Percentiles rank a stretch among this genome's conserved stretches.
phyloP scores from a whole-genome alignment of 169 alveolate species.

The Eimeria maxima region DNA sequence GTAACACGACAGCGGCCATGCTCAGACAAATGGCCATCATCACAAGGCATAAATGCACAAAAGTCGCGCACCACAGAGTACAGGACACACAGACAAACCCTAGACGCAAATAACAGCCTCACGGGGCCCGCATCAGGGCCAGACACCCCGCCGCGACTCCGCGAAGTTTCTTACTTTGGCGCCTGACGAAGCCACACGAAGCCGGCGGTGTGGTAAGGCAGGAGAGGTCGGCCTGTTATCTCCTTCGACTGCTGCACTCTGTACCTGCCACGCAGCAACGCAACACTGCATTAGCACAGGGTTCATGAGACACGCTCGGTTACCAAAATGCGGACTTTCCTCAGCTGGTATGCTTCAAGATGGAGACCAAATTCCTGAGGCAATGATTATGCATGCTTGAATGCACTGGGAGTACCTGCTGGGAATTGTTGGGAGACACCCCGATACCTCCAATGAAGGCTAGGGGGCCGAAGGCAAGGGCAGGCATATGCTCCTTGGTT shows the following conservation, averaged over 20 bases:
- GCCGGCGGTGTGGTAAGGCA: not conserved
- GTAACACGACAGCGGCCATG: not conserved
- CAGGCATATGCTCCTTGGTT: not conserved
- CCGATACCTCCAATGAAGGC: slow-evolving; percentile 43
- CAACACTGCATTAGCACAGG: not conserved
- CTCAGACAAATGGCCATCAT: not conserved
- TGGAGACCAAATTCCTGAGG: not conserved
- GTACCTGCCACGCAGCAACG: slow-evolving; percentile 22
- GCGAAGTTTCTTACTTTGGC: slow-evolving; percentile 42
- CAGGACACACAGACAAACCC: not conserved
- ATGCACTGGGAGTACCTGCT: not conserved
- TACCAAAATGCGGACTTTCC: not conserved
- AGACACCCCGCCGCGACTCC: not conserved
- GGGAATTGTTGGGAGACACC: not conserved
- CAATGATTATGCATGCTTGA: not conserved
- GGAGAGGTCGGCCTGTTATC: not conserved
- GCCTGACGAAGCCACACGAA: slow-evolving; percentile 31
- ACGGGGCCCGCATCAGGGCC: not conserved
- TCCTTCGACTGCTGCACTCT: not conserved
- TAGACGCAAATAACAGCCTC: not conserved
- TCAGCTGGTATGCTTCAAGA: not conserved
- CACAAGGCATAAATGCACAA: not conserved
- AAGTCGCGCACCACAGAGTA: not conserved
- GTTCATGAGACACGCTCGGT: not conserved
- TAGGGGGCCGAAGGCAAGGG: not conserved